Conservation (phyloP, 495 filamentous ascomycete species). For the Neurospora sp. region DNA sequence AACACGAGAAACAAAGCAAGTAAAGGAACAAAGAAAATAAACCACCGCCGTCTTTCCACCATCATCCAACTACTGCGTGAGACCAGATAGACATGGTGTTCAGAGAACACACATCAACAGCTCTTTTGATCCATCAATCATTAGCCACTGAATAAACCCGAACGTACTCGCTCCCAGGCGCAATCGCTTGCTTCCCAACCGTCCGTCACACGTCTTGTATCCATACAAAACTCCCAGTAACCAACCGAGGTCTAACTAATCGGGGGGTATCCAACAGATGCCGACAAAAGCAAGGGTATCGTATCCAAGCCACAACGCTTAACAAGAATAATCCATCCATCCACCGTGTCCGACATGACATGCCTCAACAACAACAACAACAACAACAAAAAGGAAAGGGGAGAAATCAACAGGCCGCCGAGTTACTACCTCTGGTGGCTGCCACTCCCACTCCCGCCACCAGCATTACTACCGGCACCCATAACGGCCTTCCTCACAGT, state of each 20-base stretch:
- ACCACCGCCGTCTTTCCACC: not conserved
- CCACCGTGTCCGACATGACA: not conserved
- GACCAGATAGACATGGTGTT: not conserved
- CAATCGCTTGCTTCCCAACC: not conserved
- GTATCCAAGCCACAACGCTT: not conserved
- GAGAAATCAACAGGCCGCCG: not conserved
- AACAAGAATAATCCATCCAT: not conserved
- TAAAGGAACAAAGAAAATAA: not conserved
- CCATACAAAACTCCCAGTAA: not conserved
- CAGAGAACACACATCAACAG: not conserved
- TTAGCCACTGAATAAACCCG: not conserved
- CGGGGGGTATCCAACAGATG: not conserved
- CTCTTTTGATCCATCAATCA: not conserved
- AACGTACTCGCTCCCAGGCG: not conserved
- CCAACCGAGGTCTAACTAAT: not conserved
- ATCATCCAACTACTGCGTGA: not conserved
- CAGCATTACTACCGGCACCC: not conserved
- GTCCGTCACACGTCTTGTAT: not conserved
- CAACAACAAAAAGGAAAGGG: not conserved
- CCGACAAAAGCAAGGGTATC: not conserved
- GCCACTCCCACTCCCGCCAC: not conserved
- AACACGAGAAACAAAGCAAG: not conserved
- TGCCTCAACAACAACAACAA: no score
- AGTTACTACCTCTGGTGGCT: constrained; percentile 5
- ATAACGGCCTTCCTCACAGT: constrained; percentile 40